Evolutionary conservation across 2,329 filamentous ascomycete species (phyloP).

Genomic region (Venturiaceae sp.): DNA sequence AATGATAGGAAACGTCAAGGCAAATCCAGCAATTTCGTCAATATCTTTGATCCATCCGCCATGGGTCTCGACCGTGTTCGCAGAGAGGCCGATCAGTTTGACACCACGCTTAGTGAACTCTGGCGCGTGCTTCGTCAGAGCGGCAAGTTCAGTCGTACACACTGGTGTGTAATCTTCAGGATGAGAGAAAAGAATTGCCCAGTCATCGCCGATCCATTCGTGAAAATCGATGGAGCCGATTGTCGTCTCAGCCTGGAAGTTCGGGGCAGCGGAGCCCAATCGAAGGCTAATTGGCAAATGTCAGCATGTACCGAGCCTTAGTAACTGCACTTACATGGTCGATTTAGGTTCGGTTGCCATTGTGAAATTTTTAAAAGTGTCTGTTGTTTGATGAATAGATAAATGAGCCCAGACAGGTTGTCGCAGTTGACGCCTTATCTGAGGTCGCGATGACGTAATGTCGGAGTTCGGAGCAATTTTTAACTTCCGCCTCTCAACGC

Average conservation of each 20-base stretch:
- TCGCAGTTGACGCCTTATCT: too few relatives aligned
- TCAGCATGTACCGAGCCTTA: too few relatives aligned
- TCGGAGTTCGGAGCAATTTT: too few relatives aligned
- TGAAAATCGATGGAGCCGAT: slow-evolving; percentile 60
- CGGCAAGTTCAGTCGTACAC: slow-evolving; percentile 54
- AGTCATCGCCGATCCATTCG: slow-evolving; percentile 60
- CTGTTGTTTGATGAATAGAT: too few relatives aligned
- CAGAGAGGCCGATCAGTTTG: slow-evolving; percentile 50
- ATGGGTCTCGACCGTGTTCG: slow-evolving; percentile 41
- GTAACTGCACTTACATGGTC: too few relatives aligned
- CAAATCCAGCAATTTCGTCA: slow-evolving; percentile 38
- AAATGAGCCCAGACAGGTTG: too few relatives aligned
- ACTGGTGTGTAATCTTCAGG: slow-evolving; percentile 52
- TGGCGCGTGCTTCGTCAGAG: slow-evolving; percentile 53
- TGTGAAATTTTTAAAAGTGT: too few relatives aligned
- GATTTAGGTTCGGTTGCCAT: too few relatives aligned
- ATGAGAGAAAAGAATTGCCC: slow-evolving; percentile 64
- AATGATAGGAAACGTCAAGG: slow-evolving; percentile 42
- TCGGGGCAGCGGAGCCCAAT: slow-evolving; percentile 56
- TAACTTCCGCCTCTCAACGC: too few relatives aligned
- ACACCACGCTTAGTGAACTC: slow-evolving; percentile 53
- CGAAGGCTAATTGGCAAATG: too few relatives aligned
- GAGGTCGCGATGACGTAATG: too few relatives aligned
- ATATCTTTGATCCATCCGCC: slow-evolving; percentile 44
- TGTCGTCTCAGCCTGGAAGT: slow-evolving; percentile 62